phyloP scores from a whole-genome alignment of 345 rosid species.

The Eucalyptus leucophloia region DNA sequence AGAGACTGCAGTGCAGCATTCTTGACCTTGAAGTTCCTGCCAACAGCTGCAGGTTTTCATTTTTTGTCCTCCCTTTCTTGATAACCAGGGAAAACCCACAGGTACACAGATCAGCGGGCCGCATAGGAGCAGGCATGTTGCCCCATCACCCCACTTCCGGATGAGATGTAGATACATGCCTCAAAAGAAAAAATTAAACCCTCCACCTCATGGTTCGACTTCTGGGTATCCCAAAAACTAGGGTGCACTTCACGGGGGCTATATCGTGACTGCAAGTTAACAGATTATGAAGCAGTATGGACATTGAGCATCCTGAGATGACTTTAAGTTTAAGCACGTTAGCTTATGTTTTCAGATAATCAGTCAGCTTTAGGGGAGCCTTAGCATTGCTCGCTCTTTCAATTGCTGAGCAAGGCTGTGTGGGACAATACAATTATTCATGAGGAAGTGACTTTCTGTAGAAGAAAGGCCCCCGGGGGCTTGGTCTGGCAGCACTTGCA shows the following conservation, averaged over 20 bases:
- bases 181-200: not conserved
- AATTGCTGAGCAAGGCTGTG: not conserved
- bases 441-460: not conserved
- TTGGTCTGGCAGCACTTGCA: not conserved
- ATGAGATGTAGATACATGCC: not conserved
- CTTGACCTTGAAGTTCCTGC: not conserved
- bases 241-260: not conserved
- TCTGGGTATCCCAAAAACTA: not conserved
- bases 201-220: not conserved
- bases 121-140: not conserved
- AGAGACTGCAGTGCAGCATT: not conserved
- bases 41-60: not conserved
- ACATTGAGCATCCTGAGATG: not conserved
- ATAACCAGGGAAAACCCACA: not conserved
- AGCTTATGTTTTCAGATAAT: not conserved
- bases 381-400: not conserved
- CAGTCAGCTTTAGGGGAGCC: not conserved
- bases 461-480: not conserved
- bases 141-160: not conserved
- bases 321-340: not conserved
- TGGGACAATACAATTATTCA: not conserved
- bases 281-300: not conserved
- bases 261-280: not conserved
- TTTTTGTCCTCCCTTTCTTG: not conserved
- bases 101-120: rapidly evolving